These are phyloP conservation scores for Arthrinium puccinioides DNA, from an alignment of 2,329 filamentous ascomycete genomes.

Conservation along the genomic window DNA sequence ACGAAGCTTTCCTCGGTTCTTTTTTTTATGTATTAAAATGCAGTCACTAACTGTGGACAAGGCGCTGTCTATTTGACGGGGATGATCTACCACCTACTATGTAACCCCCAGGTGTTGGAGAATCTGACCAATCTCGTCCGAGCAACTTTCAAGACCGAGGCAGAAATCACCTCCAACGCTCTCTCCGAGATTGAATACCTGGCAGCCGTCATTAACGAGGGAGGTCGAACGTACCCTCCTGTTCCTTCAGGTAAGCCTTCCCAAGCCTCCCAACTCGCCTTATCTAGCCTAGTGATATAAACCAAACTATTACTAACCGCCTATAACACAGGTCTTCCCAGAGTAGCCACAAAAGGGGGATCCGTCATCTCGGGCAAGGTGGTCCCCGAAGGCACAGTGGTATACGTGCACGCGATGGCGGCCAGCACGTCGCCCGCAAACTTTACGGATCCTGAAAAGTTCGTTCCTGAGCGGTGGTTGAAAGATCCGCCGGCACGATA, in stretches of 20 bases:
- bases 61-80: slow-evolving; percentile 21
- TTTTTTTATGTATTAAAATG: too few species aligned
- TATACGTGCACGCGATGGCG: neutral
- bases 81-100: slow-evolving; percentile 30
- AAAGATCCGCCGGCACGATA: slow-evolving; percentile 16
- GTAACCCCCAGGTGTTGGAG: slow-evolving; percentile 22
- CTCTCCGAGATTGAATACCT: slow-evolving; percentile 28
- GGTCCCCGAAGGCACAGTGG: slow-evolving; percentile 13
- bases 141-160: slow-evolving; percentile 24
- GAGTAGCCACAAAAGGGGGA: slow-evolving; percentile 17
- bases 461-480: slow-evolving; percentile 33
- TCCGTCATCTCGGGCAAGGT: slow-evolving; percentile 14
- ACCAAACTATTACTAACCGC: too few species aligned
- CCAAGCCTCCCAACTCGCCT: too few species aligned
- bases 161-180: slow-evolving; percentile 29
- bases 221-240: slow-evolving; percentile 32
- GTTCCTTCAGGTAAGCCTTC: slow-evolving; percentile 7
- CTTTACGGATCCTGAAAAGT: slow-evolving; percentile 29
- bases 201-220: slow-evolving; percentile 33
- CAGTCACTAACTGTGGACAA: neutral
- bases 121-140: slow-evolving; percentile 31
- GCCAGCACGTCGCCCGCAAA: slow-evolving; percentile 7
- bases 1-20: too few species aligned
- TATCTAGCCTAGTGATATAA: too few species aligned
- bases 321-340: slow-evolving; percentile 14